Evolutionary conservation across 805 yeast genomes (phyloP).

Genomic region (Ogataea chonburiensis): DNA sequence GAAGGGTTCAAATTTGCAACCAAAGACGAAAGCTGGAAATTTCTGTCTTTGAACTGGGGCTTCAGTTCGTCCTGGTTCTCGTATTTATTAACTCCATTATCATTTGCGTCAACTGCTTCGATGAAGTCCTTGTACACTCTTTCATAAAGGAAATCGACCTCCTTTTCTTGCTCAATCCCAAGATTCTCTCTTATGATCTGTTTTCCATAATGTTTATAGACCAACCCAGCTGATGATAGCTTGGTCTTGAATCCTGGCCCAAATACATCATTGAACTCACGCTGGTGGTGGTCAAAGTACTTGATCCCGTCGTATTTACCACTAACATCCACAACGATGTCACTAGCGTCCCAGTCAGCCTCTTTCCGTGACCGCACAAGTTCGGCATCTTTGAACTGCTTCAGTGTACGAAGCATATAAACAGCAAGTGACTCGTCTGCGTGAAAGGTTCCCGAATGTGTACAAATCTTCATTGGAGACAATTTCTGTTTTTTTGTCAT

Average conservation of each 20-base stretch:
- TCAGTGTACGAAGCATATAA: slow-evolving; percentile 71
- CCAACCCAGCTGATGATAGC: slow-evolving; percentile 89
- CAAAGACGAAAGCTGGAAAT: slow-evolving; percentile 73
- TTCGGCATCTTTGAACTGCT: slow-evolving; percentile 62
- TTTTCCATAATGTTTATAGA: slow-evolving; percentile 83
- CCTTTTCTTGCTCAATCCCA: slow-evolving; percentile 37
- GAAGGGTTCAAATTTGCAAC: slow-evolving; percentile 80
- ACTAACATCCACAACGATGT: slow-evolving; percentile 92
- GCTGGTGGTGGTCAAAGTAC: slow-evolving; percentile 94
- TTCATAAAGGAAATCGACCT: slow-evolving; percentile 64
- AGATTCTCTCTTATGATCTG: slow-evolving; percentile 59
- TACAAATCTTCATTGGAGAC: slow-evolving; percentile 60
- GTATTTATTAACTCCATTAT: slow-evolving; percentile 83
- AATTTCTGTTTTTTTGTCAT: slow-evolving; percentile 28
- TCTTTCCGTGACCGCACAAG: slow-evolving; percentile 84
- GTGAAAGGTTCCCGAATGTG: slow-evolving; percentile 92
- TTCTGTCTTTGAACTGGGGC: slow-evolving; percentile 68
- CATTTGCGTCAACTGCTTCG: slow-evolving; percentile 94
- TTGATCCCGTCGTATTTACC: slow-evolving; percentile 86
- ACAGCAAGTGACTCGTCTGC: slow-evolving; percentile 97
- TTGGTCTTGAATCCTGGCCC: slow-evolving; percentile 64
- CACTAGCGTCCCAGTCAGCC: slow-evolving; percentile 78
- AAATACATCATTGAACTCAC: slow-evolving; percentile 81
- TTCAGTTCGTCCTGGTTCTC: slow-evolving; percentile 47
- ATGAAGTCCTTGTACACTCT: slow-evolving; percentile 84